Evolutionary conservation across 768 basidiomycete species (phyloP), one percentile per base, ranked within the genome.

Genomic region (Tephrocybe rancida): DNA sequence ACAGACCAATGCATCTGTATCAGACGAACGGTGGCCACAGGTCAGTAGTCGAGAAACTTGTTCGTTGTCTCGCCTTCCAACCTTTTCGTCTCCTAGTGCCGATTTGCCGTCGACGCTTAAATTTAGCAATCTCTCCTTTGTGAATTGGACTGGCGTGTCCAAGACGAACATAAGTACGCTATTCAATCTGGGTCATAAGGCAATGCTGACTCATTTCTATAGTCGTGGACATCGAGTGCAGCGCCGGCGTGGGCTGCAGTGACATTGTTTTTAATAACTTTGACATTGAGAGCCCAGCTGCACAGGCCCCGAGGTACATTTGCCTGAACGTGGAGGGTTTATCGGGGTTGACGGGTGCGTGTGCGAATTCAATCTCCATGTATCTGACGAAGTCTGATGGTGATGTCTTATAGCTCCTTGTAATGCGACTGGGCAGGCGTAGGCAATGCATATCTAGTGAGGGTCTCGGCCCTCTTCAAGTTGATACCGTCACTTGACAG

Each of bases 181-280:
- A 50, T 42, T 16, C 6, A 22, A 29, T 32, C 18, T 37, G 5
- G 26, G 21, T 8, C 58, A 13, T 11, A 37, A 35, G 34, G 44
- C 41, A 21, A 13, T 29, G 26, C 32, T 55, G 38, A 55, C 43
- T 41, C 27, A 7, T 42, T n/a, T 47, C 25, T n/a, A 41, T 57
- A 80, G 80, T 81, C 38, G 71, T 82, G 22, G 75, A 79, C 54
- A 67, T 84, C 27, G 75, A 77, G 56, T 83, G 82, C 65, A 81
- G 78, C 57, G 55, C 76, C 0, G 76, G 73, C 0, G 79, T 66
- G 26, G 74, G 74, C n/a, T 82, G 82, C 55, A 65, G 70, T 11
- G 64, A 75, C 44, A 73, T 82, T 21, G 60, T 61, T 0, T 83
- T 82, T 60, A 39, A 62, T 4, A 63, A 72, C 39, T 78, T 80